Conservation (phyloP, 805 yeast genomes). For the Lachancea lanzarotensis region DNA sequence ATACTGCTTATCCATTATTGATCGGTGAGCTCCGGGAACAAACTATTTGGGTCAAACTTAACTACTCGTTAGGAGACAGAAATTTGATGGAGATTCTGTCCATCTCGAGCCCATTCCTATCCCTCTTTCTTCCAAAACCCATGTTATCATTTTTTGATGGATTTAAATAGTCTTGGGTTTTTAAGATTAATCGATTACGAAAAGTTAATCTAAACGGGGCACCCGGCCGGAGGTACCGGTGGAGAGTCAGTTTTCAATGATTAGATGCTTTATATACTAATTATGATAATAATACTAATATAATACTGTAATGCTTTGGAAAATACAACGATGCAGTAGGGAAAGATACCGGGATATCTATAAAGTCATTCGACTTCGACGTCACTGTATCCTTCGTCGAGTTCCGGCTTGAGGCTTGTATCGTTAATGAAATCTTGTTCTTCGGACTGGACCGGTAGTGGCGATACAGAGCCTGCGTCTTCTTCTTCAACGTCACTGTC, state of each 20-base stretch:
- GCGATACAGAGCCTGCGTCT: not conserved
- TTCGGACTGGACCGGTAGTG: not conserved
- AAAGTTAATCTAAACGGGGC: not conserved
- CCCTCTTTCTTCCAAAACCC: not conserved
- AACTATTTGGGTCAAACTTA: not conserved
- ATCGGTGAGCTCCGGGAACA: not conserved
- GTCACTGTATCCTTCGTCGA: constrained; percentile 35
- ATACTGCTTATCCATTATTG: constrained; percentile 45
- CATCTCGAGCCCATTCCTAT: too few species aligned
- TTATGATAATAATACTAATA: too few species aligned
- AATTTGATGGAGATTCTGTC: too few species aligned
- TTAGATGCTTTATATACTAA: too few species aligned
- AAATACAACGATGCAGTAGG: too few species aligned
- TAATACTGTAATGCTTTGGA: too few species aligned
- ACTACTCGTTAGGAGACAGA: not conserved
- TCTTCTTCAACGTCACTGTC: constrained; percentile 32
- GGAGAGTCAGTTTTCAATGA: too few species aligned
- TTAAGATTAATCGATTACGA: not conserved
- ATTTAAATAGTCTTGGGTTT: not conserved
- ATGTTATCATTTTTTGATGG: not conserved
- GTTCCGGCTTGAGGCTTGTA: constrained; percentile 20
- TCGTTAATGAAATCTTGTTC: constrained; percentile 14
- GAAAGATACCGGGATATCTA: not conserved
- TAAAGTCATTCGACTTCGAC: constrained; percentile 30
- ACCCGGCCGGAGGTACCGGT: constrained; percentile 1